Conservation (phyloP, 2,329 filamentous ascomycete species). For the Knoxdaviesia proteae region DNA sequence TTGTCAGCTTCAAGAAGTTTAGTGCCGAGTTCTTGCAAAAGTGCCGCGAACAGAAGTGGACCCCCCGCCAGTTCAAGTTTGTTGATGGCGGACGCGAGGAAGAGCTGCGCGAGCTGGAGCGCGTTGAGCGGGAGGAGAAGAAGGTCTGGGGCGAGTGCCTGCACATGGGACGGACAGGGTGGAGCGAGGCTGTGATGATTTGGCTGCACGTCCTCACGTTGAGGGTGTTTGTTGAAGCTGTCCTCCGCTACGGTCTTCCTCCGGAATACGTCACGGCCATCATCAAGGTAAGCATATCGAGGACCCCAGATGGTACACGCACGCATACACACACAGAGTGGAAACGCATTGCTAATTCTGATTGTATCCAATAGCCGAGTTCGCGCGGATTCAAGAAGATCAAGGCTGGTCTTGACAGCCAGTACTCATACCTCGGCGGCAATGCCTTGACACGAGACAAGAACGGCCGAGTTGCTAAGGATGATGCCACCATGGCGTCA, state of each 20-base stretch:
- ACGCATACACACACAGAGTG: no score
- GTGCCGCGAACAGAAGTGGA: conserved; percentile 83
- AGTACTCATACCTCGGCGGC: conserved; percentile 80
- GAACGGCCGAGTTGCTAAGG: conserved; percentile 76
- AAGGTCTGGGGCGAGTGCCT: conserved; percentile 87
- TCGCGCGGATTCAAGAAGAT: conserved; percentile 38
- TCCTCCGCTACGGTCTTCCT: conserved; percentile 85
- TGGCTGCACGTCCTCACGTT: conserved; percentile 85
- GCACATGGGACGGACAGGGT: conserved; percentile 71
- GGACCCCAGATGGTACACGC: no score
- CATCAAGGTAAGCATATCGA: conserved; percentile 48
- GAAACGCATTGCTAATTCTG: no score
- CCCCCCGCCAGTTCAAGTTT: conserved; percentile 83
- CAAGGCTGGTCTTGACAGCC: conserved; percentile 57
- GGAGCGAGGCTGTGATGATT: conserved; percentile 89
- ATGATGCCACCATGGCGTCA: conserved; percentile 57
- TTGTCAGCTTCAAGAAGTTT: conserved; percentile 87
- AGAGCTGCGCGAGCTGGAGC: conserved; percentile 70
- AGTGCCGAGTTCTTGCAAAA: conserved; percentile 76
- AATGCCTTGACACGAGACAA: conserved; percentile 90
- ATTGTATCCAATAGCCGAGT: no score
- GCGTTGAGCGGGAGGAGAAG: conserved; percentile 63
- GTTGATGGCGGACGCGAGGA: conserved; percentile 77
- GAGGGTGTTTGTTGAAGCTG: conserved; percentile 90
- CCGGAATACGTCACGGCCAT: conserved; percentile 73